These are phyloP conservation scores for Rhodotorula glutinis DNA, from an alignment of 1,284 basidiomycete species.

Conservation along the genomic window DNA sequence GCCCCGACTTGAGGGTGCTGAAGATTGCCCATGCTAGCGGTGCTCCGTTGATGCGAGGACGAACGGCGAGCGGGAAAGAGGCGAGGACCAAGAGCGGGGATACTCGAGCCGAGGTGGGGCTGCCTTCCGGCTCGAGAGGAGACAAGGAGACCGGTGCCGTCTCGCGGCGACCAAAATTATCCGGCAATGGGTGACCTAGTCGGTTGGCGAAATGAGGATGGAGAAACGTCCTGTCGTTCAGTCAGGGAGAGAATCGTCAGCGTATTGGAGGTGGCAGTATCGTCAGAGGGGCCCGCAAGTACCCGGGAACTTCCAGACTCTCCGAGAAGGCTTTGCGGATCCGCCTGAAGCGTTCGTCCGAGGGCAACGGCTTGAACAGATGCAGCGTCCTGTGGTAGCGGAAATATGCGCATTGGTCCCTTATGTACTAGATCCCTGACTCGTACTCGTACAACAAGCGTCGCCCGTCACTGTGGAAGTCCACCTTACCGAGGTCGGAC, in stretches of 20 bases:
- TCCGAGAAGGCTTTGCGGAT: neutral
- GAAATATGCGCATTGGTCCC: neutral
- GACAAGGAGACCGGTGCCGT: neutral
- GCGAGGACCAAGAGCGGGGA: neutral
- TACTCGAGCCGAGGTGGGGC: neutral
- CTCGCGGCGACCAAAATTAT: neutral
- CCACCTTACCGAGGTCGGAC: constrained; percentile 11
- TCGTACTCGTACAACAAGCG: neutral
- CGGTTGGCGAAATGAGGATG: too few relatives aligned
- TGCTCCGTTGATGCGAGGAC: neutral
- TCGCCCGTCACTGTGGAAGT: neutral
- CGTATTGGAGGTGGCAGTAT: too few relatives aligned
- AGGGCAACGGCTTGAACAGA: neutral
- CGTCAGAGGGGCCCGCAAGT: too few relatives aligned
- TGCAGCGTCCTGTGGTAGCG: neutral
- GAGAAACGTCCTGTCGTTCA: too few relatives aligned
- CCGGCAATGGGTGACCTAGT: neutral
- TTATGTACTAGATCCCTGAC: too few relatives aligned
- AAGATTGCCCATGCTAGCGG: neutral
- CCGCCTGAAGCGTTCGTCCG: neutral
- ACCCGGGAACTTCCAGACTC: neutral
- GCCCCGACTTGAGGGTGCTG: constrained; percentile 16
- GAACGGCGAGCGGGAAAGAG: neutral
- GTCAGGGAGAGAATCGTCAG: too few relatives aligned
- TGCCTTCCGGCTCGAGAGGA: neutral